Evolutionary conservation across 2,329 filamentous ascomycete species (phyloP), one percentile per base, ranked within the genome.

Genomic region (Fusarium sulawesiense): DNA sequence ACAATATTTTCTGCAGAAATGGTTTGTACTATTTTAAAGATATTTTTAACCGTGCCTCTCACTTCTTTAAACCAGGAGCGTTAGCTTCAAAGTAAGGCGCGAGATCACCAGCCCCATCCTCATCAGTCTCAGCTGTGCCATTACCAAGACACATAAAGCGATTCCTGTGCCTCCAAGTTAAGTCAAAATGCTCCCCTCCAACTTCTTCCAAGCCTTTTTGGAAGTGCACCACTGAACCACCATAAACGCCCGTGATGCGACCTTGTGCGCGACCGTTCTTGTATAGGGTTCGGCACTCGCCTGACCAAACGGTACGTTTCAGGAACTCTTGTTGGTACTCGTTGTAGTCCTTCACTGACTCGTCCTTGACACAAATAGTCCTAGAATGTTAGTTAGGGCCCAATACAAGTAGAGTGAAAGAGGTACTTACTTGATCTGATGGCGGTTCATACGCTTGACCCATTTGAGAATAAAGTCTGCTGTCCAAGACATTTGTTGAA

Each of bases 81-180:
- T 56, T 50, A 12, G 54, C 47, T 18, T 21, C 20, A 7, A 58
- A 58, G 13, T 59, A 59, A 20, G 56, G 56, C 4, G 56, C 56
- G 3, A 59, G 48, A 30, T 59, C 30, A 7, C 56, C 56, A 21
- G 41, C n/a, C 7, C 56, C 56, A 29, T 29, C 29, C 12, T 30
- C 20, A 10, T 59, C 56, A 11, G 40, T 59, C 21, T 54, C 48
- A 23, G 40, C 40, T 11, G 48, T 32, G 2, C 60, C 57, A 16
- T 62, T 40, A 3, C 60, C 60, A 14, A 62, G 59, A 7, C 50
- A 64, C n/a, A 37, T 23, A 5, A 56, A 64, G 8, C 60, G 23
- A 6, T 64, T 64, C 18, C 16, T 27, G 16, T 32, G 21, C 3
- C 29, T 30, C 7, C 60, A 62, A 10, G n/a, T 23, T 2, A 32